Conservation (phyloP, 73 alveolate genomes). For the Blepharisma stoltei region DNA sequence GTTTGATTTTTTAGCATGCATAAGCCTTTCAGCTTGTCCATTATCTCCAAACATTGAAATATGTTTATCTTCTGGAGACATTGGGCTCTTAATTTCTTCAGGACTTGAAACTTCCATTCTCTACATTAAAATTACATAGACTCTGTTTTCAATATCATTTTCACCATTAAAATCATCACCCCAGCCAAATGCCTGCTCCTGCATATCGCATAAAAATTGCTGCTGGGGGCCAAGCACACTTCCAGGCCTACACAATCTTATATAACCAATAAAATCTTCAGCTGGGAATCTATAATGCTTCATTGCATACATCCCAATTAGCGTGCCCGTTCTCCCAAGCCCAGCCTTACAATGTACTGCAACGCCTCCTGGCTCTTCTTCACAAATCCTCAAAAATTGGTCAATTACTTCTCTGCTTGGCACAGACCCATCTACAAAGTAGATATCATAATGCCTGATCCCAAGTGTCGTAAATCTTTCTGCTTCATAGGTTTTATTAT, state of each 20-base stretch:
- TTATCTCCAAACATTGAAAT: conserved; percentile 40
- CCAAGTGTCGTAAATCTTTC: conserved; percentile 66
- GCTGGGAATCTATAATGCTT: conserved; percentile 87
- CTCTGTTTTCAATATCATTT: too few species aligned
- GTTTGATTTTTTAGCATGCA: conserved; percentile 23
- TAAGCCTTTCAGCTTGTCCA: conserved; percentile 42
- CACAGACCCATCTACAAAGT: conserved; percentile 91
- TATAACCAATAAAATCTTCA: conserved; percentile 76
- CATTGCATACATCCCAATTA: conserved; percentile 82
- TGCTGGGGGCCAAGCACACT: conserved; percentile 84
- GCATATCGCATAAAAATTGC: conserved; percentile 43
- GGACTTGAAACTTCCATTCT: background rate
- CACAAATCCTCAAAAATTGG: conserved; percentile 74
- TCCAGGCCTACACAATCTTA: conserved; percentile 85
- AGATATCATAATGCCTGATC: conserved; percentile 81
- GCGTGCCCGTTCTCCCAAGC: conserved; percentile 95
- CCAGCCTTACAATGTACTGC: conserved; percentile 99
- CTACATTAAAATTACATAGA: too few species aligned
- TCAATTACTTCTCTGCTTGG: conserved; percentile 85
- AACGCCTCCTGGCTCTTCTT: conserved; percentile 74
- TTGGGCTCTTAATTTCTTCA: background rate
- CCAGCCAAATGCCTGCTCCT: conserved; percentile 29
- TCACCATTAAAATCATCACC: conserved; percentile 1
- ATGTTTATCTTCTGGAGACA: conserved; percentile 9
- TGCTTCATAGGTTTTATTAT: conserved; percentile 73